Evolutionary conservation across 208 protist genomes (phyloP), one percentile per base, ranked within the genome.

Genomic region (Leishmania martiniquensis): DNA sequence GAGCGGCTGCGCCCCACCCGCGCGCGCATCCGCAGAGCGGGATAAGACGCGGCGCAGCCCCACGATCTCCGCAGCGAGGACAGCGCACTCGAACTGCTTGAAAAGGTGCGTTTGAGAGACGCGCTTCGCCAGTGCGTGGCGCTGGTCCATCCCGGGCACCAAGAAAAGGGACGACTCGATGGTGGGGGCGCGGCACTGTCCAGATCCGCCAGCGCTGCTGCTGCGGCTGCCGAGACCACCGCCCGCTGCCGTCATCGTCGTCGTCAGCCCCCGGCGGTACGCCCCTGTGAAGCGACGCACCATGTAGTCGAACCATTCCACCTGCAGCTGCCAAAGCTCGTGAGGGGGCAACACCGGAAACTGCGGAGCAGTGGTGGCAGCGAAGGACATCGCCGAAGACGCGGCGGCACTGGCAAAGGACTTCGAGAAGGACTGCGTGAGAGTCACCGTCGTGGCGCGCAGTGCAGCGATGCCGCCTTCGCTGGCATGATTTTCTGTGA

Each of bases 91-190:
- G 65, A 92, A 93, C 80, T 95, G 86, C 69, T 68, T 79, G 54
- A 86, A 89, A 51, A 91, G 77, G 60, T 89, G 86, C n/a, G 89
- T 95, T 3, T 66, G 68, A 6, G 75, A 75, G 39, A 95, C 86
- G 15, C 63, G 66, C 42, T 84, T 78, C 0, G 88, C 84, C 39
- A 95, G 77, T 4, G 39, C 45, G 44, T 80, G 52, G 77, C 89
- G 84, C 74, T 85, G 82, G n/a, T 89, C 85, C 32, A 93, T 73
- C 13, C 86, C 88, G 17, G 71, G 66, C 4, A 82, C 77, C 51
- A 95, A 77, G 75, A 91, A 91, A 49, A 85, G 80, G 29, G 70
- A 73, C 52, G 80, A 76, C n/a, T 95, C 81, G 44, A 94, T 75
- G 39, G 44, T 55, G 39, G 54, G 77, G 51, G 65, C 51, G n/a